phyloP scores from a whole-genome alignment of 768 basidiomycete genomes.

The Lactifluus subvellereus region DNA sequence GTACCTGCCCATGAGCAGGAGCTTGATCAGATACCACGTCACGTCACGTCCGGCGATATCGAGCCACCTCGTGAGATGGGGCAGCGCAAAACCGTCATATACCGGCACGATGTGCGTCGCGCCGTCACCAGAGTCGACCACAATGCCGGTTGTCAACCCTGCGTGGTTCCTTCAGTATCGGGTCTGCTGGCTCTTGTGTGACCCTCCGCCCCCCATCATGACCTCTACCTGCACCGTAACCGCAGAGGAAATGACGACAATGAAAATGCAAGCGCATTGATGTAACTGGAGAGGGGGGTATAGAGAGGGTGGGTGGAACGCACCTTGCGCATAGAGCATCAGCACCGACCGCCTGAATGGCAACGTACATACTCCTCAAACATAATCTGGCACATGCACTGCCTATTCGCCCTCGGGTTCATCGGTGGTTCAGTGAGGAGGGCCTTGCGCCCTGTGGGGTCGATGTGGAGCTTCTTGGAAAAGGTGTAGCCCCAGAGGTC shows the following conservation, averaged over 20 bases:
- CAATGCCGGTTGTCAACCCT: constrained; percentile 98
- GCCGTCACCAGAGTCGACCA: constrained; percentile 98
- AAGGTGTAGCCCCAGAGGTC: too few species aligned
- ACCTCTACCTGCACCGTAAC: background rate
- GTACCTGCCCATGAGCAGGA: constrained; percentile 99
- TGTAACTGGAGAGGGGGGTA: too few species aligned
- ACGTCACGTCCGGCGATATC: constrained; percentile 99
- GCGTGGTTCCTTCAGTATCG: background rate
- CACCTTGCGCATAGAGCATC: too few species aligned
- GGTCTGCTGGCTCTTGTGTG: background rate
- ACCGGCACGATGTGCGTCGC: constrained; percentile 76
- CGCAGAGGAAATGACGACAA: background rate
- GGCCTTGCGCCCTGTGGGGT: too few species aligned
- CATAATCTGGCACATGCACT: too few species aligned
- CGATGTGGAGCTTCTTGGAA: too few species aligned
- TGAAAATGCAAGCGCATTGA: background rate
- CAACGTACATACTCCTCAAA: too few species aligned
- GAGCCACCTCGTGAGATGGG: constrained; percentile 88
- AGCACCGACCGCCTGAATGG: too few species aligned
- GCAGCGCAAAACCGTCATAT: constrained; percentile 93
- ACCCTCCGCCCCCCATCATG: too few species aligned
- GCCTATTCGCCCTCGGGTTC: too few species aligned
- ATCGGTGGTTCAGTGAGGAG: too few species aligned
- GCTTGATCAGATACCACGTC: constrained; percentile 97
- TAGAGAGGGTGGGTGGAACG: too few species aligned